Evolutionary conservation across 176 grass and related monocot species (phyloP).

Genomic region (Lolium perenne): DNA sequence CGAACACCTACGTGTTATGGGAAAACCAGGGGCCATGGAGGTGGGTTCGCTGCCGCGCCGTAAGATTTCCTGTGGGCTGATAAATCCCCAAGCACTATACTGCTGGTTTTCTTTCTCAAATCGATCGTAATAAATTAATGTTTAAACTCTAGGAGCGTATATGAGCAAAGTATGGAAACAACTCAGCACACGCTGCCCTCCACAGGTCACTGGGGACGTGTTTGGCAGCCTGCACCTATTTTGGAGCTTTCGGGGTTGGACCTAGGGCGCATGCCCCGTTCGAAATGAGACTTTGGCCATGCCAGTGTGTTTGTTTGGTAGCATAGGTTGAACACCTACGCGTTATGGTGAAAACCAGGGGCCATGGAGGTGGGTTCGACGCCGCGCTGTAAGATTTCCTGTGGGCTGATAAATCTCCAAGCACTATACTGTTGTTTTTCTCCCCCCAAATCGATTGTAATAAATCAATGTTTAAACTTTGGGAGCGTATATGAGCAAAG

Average conservation of each 20-base stretch:
- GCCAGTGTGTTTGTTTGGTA: no score
- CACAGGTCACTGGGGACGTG: not conserved
- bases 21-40: conserved; percentile 1
- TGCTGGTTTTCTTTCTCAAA: not conserved
- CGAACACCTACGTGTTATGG: not conserved
- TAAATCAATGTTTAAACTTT: not conserved
- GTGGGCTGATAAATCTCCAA: not conserved
- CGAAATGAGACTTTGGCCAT: no score
- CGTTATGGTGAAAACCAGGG: not conserved
- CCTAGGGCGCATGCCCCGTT: no score
- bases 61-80: conserved; percentile 12
- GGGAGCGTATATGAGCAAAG: not conserved
- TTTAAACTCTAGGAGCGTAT: not conserved
- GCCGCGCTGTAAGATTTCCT: not conserved
- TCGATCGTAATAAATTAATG: not conserved
- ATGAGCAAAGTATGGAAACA: not conserved
- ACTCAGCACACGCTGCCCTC: not conserved
- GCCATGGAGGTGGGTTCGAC: not conserved
- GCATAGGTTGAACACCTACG: no score
- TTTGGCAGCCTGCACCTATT: no score
- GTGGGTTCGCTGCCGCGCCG: not conserved
- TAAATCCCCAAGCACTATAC: not conserved
- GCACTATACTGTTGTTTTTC: not conserved
- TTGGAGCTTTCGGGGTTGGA: no score
- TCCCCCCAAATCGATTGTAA: not conserved